These are phyloP conservation scores for Calonectria naviculata DNA, from an alignment of 2,329 filamentous ascomycete species.

Conservation along the genomic window DNA sequence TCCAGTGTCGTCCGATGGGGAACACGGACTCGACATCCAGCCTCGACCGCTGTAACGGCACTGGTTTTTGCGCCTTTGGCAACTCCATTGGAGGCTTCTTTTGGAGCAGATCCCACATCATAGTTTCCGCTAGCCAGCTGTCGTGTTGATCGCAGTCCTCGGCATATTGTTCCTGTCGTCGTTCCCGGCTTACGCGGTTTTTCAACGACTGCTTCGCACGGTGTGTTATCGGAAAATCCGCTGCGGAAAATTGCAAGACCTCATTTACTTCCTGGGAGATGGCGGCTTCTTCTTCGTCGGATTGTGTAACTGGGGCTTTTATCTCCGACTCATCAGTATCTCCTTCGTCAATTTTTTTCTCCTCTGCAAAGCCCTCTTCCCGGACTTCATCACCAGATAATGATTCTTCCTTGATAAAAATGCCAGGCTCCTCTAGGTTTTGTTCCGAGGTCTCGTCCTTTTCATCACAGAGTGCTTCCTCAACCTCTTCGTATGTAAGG, in stretches of 20 bases:
- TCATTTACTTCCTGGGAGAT: slow-evolving; percentile 55
- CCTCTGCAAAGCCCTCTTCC: background rate
- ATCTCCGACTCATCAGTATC: slow-evolving; percentile 29
- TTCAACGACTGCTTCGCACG: slow-evolving; percentile 50
- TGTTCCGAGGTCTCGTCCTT: slow-evolving; percentile 25
- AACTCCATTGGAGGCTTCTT: slow-evolving; percentile 49
- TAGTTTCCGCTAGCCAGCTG: slow-evolving; percentile 54
- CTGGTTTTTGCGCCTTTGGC: slow-evolving; percentile 44
- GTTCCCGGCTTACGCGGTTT: slow-evolving; percentile 53
- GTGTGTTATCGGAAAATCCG: slow-evolving; percentile 51
- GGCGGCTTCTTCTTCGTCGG: slow-evolving; percentile 42
- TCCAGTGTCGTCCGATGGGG: slow-evolving; percentile 53
- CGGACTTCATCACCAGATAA: background rate
- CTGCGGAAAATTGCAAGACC: slow-evolving; percentile 53
- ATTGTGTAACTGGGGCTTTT: slow-evolving; percentile 14
- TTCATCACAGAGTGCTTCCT: slow-evolving; percentile 17
- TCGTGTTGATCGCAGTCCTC: slow-evolving; percentile 54
- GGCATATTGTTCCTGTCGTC: slow-evolving; percentile 56
- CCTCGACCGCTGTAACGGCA: slow-evolving; percentile 40
- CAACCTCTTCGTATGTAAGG: slow-evolving; percentile 32
- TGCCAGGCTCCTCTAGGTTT: background rate
- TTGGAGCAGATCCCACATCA: slow-evolving; percentile 59
- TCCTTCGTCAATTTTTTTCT: slow-evolving; percentile 19
- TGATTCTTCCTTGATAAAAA: background rate
- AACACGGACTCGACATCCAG: slow-evolving; percentile 50